Base-by-base conservation (phyloP, 2,329 filamentous ascomycete species). In the Pseudovirgaria hyperparasitica region DNA sequence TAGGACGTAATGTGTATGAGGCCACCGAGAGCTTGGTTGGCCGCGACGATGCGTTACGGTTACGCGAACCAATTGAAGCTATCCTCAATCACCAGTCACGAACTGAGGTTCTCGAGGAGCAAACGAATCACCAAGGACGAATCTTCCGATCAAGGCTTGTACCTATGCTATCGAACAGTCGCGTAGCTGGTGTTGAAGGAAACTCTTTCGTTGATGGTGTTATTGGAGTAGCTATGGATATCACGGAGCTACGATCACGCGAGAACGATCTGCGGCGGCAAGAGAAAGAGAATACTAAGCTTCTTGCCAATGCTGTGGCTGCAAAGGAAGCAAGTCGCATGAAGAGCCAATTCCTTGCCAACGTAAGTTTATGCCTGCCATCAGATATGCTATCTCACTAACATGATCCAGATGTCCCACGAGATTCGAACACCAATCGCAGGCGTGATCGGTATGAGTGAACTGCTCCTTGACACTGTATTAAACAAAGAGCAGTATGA, bases 321-420 rank as follows among this genome's bases (percentile, higher is more conserved):
- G 81, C 81, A 2, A 85, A 82, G 45, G 81, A 86, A 50, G 80
- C 81, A 3, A 84, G 75, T 42, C 67, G 78, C 29, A 66, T 87
- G 45, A 90, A 87, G 57, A 80, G 73, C 38, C 78, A 82, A 37
- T 86, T 86, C 40, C 56, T 84, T 5, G 78, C 78, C 9, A 82
- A 82, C 54, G 28, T 31, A 19, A 20, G 29, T 32, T 4, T 10
- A 15, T 6, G 6, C 12, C 4, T 18, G 10, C 8, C n/a, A 13
- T 27, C 8, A 8, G 19, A 20, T 20, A 20, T 20, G n/a, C 8
- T 20, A 20, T 8, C 8, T 8, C 19, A 8, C 19, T 20, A n/a
- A n/a, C n/a, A 20, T 20, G 19, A 23, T 81, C 16, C 21, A 82
- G 51, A 82, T 82, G 77, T 79, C 73, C n/a, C 78, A 82, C 45